phyloP scores from a whole-genome alignment of 768 basidiomycete species.

The Suillus discolor region DNA sequence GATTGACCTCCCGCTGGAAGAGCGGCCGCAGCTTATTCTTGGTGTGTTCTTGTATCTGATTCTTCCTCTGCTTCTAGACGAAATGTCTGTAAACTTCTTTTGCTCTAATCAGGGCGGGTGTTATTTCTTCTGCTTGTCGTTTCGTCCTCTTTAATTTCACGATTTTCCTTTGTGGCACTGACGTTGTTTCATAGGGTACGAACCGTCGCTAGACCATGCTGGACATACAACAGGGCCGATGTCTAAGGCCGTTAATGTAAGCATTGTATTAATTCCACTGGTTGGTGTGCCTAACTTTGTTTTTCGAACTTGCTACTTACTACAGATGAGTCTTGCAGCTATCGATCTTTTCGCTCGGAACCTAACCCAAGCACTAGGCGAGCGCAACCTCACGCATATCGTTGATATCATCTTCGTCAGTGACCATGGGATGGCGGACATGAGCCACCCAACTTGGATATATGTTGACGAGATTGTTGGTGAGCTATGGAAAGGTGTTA shows the following conservation, averaged over 20 bases:
- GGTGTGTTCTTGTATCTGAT: constrained; percentile 42
- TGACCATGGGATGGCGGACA: constrained; percentile 90
- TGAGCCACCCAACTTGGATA: constrained; percentile 71
- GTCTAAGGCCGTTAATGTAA: constrained; percentile 73
- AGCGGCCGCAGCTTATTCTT: constrained; percentile 77
- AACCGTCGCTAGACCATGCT: constrained; percentile 85
- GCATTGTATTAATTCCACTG: constrained; percentile 19
- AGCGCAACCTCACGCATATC: constrained; percentile 78
- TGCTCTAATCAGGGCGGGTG: not conserved
- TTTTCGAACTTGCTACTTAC: not conserved
- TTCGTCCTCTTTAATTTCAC: constrained; percentile 7
- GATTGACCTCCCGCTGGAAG: constrained; percentile 74
- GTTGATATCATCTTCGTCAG: constrained; percentile 90
- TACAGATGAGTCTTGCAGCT: constrained; percentile 59
- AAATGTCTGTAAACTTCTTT: constrained; percentile 7
- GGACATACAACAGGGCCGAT: constrained; percentile 74
- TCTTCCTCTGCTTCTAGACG: not conserved
- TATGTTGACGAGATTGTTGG: constrained; percentile 77
- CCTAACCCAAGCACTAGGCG: constrained; percentile 61
- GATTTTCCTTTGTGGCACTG: not conserved
- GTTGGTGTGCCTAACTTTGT: not conserved
- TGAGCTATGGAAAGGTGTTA: constrained; percentile 60
- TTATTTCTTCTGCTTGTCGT: constrained; percentile 1
- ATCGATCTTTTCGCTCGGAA: constrained; percentile 78
- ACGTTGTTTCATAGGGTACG: constrained; percentile 56